These are phyloP conservation scores for Madurella fahalii DNA, from an alignment of 2,329 filamentous ascomycete genomes.

Conservation along the genomic window DNA sequence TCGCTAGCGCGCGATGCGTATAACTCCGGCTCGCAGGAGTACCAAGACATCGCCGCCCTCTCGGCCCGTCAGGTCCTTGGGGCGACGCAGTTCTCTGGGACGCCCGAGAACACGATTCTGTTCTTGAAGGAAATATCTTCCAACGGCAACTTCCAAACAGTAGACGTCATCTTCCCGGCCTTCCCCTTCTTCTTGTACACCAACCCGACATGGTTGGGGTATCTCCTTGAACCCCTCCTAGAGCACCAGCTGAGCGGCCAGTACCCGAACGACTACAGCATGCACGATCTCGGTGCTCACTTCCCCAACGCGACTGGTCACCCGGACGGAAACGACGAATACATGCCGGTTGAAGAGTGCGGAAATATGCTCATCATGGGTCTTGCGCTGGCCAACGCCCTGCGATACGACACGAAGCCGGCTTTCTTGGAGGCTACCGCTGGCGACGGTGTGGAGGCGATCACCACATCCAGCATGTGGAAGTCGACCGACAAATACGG, in stretches of 20 bases:
- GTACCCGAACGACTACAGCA: conserved; percentile 77
- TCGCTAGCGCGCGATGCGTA: conserved; percentile 69
- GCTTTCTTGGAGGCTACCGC: conserved; percentile 39
- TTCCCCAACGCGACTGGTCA: conserved; percentile 78
- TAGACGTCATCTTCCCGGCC: conserved; percentile 82
- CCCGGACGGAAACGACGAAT: conserved; percentile 63
- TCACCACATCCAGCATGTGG: conserved; percentile 13
- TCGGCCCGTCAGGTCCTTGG: conserved; percentile 78
- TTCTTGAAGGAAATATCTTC: conserved; percentile 86
- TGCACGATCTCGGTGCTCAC: conserved; percentile 70
- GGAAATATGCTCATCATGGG: conserved; percentile 77
- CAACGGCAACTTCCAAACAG: conserved; percentile 79
- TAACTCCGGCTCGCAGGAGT: conserved; percentile 68
- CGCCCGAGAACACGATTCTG: conserved; percentile 65
- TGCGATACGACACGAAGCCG: conserved; percentile 57
- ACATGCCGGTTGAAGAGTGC: conserved; percentile 73
- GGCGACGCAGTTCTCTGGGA: conserved; percentile 70
- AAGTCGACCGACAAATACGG: conserved; percentile 24
- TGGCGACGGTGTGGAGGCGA: conserved; percentile 1
- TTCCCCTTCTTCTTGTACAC: conserved; percentile 86
- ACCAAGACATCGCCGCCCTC: conserved; percentile 72
- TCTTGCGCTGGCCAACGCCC: conserved; percentile 69
- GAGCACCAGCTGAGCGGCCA: conserved; percentile 79
- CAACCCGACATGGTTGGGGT: conserved; percentile 75
- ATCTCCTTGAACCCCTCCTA: conserved; percentile 72